Percentiles rank a stretch among this genome's conserved stretches.
Evolutionary conservation across 192 early-diverging fungal species (phyloP).

Genomic region (Coemansia sp.): DNA sequence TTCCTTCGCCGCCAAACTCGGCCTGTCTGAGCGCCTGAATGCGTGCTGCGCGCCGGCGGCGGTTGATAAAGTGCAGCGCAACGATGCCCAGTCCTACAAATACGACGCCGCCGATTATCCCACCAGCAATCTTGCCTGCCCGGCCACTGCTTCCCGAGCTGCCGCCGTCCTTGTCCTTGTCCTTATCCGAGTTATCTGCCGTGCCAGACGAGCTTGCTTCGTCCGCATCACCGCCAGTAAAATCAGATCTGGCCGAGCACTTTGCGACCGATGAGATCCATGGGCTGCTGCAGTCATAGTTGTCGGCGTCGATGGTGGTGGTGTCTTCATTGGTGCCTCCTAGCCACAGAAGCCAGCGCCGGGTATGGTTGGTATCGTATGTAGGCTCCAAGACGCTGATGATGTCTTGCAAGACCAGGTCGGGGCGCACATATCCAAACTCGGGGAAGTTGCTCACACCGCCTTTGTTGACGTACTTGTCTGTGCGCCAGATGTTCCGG

Average conservation of each 20-base stretch:
- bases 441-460: conserved; percentile 45
- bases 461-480: conserved; percentile 21
- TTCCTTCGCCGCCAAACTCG: conserved; percentile 29
- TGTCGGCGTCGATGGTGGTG: conserved; percentile 7
- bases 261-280: conserved; percentile 29
- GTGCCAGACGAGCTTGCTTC: background rate
- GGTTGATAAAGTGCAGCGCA: conserved; percentile 43
- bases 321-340: conserved; percentile 38
- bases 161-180: background rate
- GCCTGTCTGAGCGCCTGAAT: conserved; percentile 24
- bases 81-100: conserved; percentile 28
- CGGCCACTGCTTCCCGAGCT: conserved; percentile 12
- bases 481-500: conserved; percentile 42
- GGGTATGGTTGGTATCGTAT: conserved; percentile 13
- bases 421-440: conserved; percentile 41
- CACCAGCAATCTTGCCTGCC: conserved; percentile 41
- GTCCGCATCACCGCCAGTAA: conserved; percentile 15
- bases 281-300: conserved; percentile 33
- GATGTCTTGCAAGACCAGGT: conserved; percentile 43
- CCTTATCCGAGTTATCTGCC: background rate
- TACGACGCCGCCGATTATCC: conserved; percentile 29
- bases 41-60: conserved; percentile 26
- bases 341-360: conserved; percentile 38
- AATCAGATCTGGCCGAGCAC: conserved; percentile 30
- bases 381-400: conserved; percentile 35